Evolutionary conservation across 768 basidiomycete genomes (phyloP), one percentile per base, ranked within the genome.

Genomic region (Boletus sp.): DNA sequence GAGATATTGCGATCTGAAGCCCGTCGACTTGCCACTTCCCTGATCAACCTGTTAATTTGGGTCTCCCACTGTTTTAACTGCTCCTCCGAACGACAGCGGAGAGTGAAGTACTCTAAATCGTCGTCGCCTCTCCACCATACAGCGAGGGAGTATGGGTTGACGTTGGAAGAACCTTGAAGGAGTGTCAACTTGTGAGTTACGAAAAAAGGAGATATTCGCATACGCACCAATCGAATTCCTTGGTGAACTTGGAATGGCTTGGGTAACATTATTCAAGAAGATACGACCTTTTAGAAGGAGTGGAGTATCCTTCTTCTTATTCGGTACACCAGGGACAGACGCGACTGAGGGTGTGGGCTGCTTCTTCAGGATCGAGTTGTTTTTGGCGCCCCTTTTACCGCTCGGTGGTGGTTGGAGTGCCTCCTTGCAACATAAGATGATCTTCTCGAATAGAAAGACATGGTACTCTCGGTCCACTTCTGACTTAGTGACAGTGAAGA

Each of bases 361-460:
- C 74, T 94, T 96, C 80, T 95, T 93, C 58, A 97, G 72, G 49
- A 98, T 84, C 7, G 92, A 92, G 55, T 91, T 90, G 67, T 81
- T 94, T 80, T 98, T 98, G 63, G 81, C 79, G 39, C 77, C 77
- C 73, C 92, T 91, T 72, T 83, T 85, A 40, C 81, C 79, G 59
- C 81, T 84, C 36, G 80, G 77, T 11, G 81, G 78, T 7, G 80
- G 79, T 6, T 79, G 78, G 15, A 80, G 68, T 7, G 89, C 88
- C 71, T 98, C 97, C 72, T 98, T 98, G 80, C 97, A 98, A 75
- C 97, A 99, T 20, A 98, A 82, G 62, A 99, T 94, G 73, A 99
- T 99, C 77, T 94, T 94, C 77, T 98, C 95, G 63, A 99, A 99
- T 36, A 99, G 79, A 81, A 98, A 99, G 56, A 99, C 95, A 64